These are phyloP conservation scores for Hermanozyma aechmeae DNA, from an alignment of 805 yeast genomes.

Conservation along the genomic window DNA sequence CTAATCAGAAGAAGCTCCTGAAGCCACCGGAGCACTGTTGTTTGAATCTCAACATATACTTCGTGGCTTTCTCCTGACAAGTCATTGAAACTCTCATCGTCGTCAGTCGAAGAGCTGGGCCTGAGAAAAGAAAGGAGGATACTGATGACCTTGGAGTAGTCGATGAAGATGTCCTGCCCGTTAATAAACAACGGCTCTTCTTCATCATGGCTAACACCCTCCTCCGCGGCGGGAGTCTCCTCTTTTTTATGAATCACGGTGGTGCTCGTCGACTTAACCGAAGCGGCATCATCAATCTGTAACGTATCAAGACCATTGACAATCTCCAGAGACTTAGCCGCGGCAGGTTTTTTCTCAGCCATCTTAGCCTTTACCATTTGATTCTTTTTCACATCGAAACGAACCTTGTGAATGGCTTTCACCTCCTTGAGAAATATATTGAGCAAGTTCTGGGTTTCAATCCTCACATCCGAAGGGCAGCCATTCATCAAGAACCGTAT, in stretches of 20 bases:
- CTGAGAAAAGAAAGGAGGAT: conserved; percentile 76
- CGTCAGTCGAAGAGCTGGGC: conserved; percentile 21
- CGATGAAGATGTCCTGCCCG: conserved; percentile 71
- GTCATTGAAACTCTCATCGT: conserved; percentile 13
- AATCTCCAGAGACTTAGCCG: neutral
- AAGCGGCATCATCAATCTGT: conserved; percentile 14
- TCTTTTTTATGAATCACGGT: conserved; percentile 12
- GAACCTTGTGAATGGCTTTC: conserved; percentile 63
- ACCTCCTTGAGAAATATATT: conserved; percentile 74
- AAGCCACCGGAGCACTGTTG: conserved; percentile 77
- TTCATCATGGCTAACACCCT: conserved; percentile 10
- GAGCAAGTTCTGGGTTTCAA: conserved; percentile 72
- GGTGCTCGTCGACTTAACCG: conserved; percentile 18
- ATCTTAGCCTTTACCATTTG: conserved; percentile 11
- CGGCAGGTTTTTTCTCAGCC: conserved; percentile 2
- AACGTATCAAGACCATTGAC: conserved; percentile 1
- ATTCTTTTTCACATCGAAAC: conserved; percentile 31
- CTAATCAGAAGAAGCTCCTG: conserved; percentile 62
- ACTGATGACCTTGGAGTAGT: conserved; percentile 71
- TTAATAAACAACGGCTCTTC: conserved; percentile 21
- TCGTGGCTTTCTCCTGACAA: conserved; percentile 29
- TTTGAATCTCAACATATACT: conserved; percentile 50
- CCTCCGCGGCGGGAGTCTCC: too few species aligned
- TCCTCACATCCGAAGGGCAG: conserved; percentile 77
- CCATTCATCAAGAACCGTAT: conserved; percentile 67